Evolutionary conservation across 2,329 filamentous ascomycete species (phyloP), one percentile per base, ranked within the genome.

Genomic region (Lasiodiplodia theobromae): DNA sequence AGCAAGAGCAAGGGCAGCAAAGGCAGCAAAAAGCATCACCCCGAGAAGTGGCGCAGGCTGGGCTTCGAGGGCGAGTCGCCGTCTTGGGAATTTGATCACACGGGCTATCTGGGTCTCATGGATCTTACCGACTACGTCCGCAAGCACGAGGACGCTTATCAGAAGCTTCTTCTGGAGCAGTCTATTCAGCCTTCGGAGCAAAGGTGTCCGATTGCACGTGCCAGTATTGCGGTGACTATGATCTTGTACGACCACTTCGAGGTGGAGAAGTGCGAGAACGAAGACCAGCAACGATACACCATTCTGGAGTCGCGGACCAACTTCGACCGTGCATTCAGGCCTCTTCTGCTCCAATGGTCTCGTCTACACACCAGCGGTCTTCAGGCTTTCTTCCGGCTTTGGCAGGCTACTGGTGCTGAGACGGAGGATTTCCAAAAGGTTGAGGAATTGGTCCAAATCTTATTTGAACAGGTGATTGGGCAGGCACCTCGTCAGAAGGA

Each of bases 181-280:
- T 91, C 92, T 3, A 89, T 90, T 7, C 89, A 89, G 74, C 87
- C 92, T 1, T 74, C 87, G 25, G 83, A 88, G 64, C 88, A 93
- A 76, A 88, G 95, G 47, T 97, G 94, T 77, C 96, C 96, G 1
- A 86, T 99, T 71, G 94, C 94, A 4, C 88, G 92, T 68, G 93
- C 94, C 12, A 97, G 94, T 75, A 82, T 98, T 71, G 90, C 93
- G 0, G 89, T 97, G 47, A 98, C 95, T 1, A 87, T 91, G 73
- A 93, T 96, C 47, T 82, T 99, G 3, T 98, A 96, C 79, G 94
- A 98, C 73, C 94, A 98, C 79, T 99, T 99, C 74, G 94, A 97
- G 70, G 92, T 98, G 49, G 94, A 97, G 73, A 93, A 91, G 77
- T 87, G 89, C 3, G 93, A 96, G 64, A 82, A 91, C 63, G 91